phyloP scores from a whole-genome alignment of 148 eudicot genomes.

The Persicaria tinctoria region DNA sequence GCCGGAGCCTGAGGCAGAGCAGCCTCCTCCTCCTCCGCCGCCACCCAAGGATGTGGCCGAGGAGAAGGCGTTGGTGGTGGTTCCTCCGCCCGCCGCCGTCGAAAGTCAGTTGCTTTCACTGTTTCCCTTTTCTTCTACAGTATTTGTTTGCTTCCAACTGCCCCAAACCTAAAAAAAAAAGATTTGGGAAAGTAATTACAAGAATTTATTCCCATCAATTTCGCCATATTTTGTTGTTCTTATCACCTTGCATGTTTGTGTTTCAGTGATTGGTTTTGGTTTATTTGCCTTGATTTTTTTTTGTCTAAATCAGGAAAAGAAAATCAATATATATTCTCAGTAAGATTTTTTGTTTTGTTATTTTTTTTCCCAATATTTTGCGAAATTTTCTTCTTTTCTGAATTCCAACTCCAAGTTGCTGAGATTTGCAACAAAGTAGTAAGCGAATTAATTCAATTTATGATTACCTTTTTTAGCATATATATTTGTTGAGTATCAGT shows the following conservation, averaged over 20 bases:
- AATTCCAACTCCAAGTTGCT: not conserved
- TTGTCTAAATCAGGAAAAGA: too few species aligned
- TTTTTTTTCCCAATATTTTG: too few species aligned
- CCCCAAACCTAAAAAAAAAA: too few species aligned
- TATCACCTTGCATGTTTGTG: not conserved
- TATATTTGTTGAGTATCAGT: not conserved
- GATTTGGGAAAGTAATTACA: too few species aligned
- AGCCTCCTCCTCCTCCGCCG: not conserved
- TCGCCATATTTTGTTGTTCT: not conserved
- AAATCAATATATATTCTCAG: too few species aligned
- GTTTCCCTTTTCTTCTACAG: not conserved
- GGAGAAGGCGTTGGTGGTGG: conserved; percentile 31
- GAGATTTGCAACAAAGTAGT: not conserved
- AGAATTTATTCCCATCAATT: too few species aligned
- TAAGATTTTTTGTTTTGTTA: too few species aligned
- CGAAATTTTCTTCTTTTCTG: not conserved
- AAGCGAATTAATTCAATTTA: not conserved
- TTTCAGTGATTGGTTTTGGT: not conserved
- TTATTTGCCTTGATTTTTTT: not conserved
- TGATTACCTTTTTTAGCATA: not conserved
- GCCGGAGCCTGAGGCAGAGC: not conserved
- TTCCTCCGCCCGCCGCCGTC: conserved; percentile 30
- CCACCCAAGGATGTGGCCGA: conserved; percentile 21
- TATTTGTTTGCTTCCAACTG: not conserved
- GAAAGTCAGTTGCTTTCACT: conserved; percentile 33